Conservation (phyloP, 2,329 filamentous ascomycete species). For the Pyrenophora tritici-repentis region DNA sequence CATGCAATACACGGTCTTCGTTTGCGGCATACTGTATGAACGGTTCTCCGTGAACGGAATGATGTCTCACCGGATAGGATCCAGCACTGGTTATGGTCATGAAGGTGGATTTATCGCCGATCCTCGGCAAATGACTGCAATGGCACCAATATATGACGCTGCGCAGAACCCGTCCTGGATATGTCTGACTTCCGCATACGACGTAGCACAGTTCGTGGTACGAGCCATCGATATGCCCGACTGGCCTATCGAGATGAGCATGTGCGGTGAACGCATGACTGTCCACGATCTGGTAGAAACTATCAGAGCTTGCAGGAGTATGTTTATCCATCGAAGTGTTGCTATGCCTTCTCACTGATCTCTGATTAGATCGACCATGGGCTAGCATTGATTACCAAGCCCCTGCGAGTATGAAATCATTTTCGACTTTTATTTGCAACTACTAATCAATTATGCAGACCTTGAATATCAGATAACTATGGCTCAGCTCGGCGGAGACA, state of each 20-base stretch:
- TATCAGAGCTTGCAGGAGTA: slow-evolving; percentile 46
- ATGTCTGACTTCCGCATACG: slow-evolving; percentile 70
- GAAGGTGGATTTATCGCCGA: slow-evolving; percentile 72
- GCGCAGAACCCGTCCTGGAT: slow-evolving; percentile 54
- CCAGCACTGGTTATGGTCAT: slow-evolving; percentile 57
- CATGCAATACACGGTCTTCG: slow-evolving; percentile 72
- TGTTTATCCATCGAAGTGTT: neutral
- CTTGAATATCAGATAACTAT: slow-evolving; percentile 56
- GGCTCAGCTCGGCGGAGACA: slow-evolving; percentile 42
- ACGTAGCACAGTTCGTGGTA: slow-evolving; percentile 72
- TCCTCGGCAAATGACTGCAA: slow-evolving; percentile 60
- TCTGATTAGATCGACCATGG: slow-evolving; percentile 34
- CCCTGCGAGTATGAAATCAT: slow-evolving; percentile 45
- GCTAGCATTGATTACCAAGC: slow-evolving; percentile 50
- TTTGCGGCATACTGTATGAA: slow-evolving; percentile 77
- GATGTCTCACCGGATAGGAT: slow-evolving; percentile 62
- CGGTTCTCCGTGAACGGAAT: slow-evolving; percentile 72
- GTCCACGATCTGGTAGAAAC: slow-evolving; percentile 65
- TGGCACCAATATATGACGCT: slow-evolving; percentile 62
- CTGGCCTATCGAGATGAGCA: slow-evolving; percentile 72
- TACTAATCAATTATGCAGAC: slow-evolving; percentile 26
- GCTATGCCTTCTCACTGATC: slow-evolving; percentile 11
- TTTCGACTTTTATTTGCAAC: neutral
- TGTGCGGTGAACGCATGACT: slow-evolving; percentile 69
- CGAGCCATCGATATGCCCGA: slow-evolving; percentile 67